Evolutionary conservation across 2,329 filamentous ascomycete species (phyloP).

Genomic region (Neoarthrinium moseri): DNA sequence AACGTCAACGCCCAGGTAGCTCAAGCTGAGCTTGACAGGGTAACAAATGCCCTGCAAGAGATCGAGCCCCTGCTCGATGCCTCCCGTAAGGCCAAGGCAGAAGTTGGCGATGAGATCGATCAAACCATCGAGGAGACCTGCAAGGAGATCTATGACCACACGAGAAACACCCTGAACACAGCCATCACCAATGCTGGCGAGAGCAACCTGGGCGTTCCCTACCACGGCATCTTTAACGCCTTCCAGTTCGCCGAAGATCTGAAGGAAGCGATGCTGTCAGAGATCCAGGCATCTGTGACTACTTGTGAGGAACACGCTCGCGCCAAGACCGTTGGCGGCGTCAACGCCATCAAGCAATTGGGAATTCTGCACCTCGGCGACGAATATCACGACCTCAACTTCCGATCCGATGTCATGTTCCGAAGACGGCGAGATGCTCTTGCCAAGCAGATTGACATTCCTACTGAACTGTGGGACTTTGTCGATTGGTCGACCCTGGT

Average conservation of each 20-base stretch:
- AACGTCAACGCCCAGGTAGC: conserved; percentile 86
- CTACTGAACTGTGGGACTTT: conserved; percentile 90
- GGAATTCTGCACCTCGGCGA: conserved; percentile 86
- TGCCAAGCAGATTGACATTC: conserved; percentile 80
- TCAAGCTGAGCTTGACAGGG: conserved; percentile 78
- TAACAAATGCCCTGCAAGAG: conserved; percentile 75
- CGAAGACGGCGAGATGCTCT: conserved; percentile 76
- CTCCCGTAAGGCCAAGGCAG: conserved; percentile 74
- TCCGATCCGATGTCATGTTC: conserved; percentile 95
- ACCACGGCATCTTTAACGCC: conserved; percentile 79
- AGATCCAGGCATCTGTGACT: conserved; percentile 76
- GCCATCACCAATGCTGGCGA: conserved; percentile 78
- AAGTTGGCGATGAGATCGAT: conserved; percentile 81
- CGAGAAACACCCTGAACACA: conserved; percentile 70
- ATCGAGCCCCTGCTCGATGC: conserved; percentile 84
- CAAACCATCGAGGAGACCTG: conserved; percentile 81
- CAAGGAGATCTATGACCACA: conserved; percentile 81
- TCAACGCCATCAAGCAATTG: conserved; percentile 84
- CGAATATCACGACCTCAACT: conserved; percentile 80
- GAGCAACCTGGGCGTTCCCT: conserved; percentile 76
- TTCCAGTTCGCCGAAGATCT: conserved; percentile 94
- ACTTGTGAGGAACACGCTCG: conserved; percentile 86
- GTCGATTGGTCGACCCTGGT: conserved; percentile 81
- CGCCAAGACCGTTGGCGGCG: conserved; percentile 71
- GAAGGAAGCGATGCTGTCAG: conserved; percentile 81